Base-by-base conservation (phyloP, 1,284 basidiomycete genomes). In the Moniliella sp. region DNA sequence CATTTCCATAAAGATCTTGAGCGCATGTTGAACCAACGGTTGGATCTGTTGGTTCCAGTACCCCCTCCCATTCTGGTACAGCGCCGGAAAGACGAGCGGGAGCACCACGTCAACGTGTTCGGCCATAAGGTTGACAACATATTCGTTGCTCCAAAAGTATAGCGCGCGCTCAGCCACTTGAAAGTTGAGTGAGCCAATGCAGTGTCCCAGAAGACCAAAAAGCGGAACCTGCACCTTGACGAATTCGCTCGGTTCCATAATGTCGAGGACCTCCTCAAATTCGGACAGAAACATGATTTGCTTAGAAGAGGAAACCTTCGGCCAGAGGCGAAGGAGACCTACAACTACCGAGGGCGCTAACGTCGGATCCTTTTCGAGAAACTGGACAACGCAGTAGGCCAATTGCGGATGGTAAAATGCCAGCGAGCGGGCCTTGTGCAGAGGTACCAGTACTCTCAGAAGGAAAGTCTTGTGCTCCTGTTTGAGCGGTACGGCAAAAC, bases 231-330 rank as follows among this genome's bases (percentile, higher is more conserved):
- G 79, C 45, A 97, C 81, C 70, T 94, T 97, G 62, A 77, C 77
- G 66, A 97, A 99, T 63, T 97, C 88, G 38, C 70, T 71, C 5
- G 84, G 82, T 61, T 97, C 88, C 50, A 94, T 94, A 35, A 99
- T 91, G 62, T 99, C 91, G 40, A 99, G 66, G 13, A 99, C 81
- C 66, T 99, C 91, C 63, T 99, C 91, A 36, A 97, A 83, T 67
- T 99, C 91, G 65, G 94, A 97, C 44, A 99, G 69, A 67, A 83
- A 97, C 91, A 99, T 97, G 64, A 97, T 91, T 62, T 97, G 91
- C 65, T 99, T 99, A n/a, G 84, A 86, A 29, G 82, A 88, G 64
- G 97, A 97, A 51, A 97, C 88, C 64, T 97, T 97, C 27, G 91
- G 91, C 91, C 91, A 99, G 65, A 73, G 97, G 57, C 80, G 78